Conservation (phyloP, 176 grass and related monocot genomes). For the Rhynchospora pubera region DNA sequence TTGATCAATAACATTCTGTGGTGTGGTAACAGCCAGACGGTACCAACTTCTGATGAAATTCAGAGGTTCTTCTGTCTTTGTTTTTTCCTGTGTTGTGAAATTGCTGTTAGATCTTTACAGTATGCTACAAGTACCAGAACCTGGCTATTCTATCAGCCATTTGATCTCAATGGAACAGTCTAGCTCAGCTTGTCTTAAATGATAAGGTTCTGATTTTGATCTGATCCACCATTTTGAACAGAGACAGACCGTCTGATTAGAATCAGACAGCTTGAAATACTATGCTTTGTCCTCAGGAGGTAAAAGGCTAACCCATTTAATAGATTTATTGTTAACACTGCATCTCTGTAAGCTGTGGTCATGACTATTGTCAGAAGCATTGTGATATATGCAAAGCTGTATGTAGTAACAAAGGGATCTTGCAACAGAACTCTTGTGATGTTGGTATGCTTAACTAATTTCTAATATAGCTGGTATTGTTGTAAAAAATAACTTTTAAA, state of each 20-base stretch:
- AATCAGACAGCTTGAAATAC: too few relatives aligned
- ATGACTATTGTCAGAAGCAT: neutral
- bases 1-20: neutral
- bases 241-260: neutral
- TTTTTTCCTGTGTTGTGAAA: neutral
- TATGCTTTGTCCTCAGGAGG: too few relatives aligned
- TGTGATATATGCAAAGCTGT: neutral
- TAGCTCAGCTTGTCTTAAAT: neutral
- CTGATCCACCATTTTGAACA: neutral
- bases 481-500: neutral
- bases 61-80: neutral
- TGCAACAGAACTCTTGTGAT: neutral
- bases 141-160: neutral
- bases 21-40: neutral
- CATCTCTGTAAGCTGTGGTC: neutral
- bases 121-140: neutral
- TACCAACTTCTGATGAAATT: neutral
- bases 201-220: neutral
- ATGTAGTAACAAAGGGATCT: neutral
- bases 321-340: too few relatives aligned
- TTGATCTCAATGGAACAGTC: neutral
- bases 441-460: neutral
- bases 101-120: neutral
- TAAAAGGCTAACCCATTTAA: too few relatives aligned
- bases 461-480: neutral